Evolutionary conservation across 129 eudicot species (phyloP).

Genomic region (Centrapalus pauciflorus): DNA sequence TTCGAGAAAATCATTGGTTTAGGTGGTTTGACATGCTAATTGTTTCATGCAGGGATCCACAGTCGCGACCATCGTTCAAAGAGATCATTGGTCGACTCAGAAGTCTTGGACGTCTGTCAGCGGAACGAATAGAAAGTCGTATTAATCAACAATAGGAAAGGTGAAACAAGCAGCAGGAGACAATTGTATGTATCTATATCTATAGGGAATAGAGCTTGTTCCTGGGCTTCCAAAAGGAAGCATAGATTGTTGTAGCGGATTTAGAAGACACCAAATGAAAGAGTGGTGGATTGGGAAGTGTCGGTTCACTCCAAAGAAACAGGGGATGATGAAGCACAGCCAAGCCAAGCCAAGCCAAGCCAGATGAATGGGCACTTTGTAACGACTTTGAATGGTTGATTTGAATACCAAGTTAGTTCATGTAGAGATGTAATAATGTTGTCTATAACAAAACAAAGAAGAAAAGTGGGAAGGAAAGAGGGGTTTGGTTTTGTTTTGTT

Average conservation of each 20-base stretch:
- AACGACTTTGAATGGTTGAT: constrained; percentile 13
- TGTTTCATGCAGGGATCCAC: constrained; percentile 48
- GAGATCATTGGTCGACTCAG: constrained; percentile 66
- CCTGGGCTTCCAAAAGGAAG: too few species aligned
- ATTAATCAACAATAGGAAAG: constrained; percentile 20
- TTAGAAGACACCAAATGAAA: constrained; percentile 12
- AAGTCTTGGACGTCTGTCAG: constrained; percentile 41
- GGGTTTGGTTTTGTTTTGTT: too few species aligned
- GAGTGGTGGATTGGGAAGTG: constrained; percentile 62
- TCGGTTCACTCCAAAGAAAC: constrained; percentile 55
- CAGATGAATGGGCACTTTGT: constrained; percentile 27
- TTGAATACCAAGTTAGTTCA: constrained; percentile 2
- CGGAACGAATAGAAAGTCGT: constrained; percentile 31
- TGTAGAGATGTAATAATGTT: constrained; percentile 26
- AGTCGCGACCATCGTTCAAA: constrained; percentile 58
- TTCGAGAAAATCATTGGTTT: background rate
- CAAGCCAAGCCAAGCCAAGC: constrained; percentile 39
- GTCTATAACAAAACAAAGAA: constrained; percentile 23
- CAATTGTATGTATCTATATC: constrained; percentile 20
- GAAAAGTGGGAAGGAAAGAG: background rate
- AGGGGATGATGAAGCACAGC: constrained; percentile 65
- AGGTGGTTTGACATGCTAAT: background rate
- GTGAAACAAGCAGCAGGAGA: too few species aligned
- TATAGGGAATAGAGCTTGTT: constrained; percentile 16
- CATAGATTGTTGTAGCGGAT: constrained; percentile 16